Base-by-base conservation (phyloP, 75 land plant species). In the Cryptomeria japonica region DNA sequence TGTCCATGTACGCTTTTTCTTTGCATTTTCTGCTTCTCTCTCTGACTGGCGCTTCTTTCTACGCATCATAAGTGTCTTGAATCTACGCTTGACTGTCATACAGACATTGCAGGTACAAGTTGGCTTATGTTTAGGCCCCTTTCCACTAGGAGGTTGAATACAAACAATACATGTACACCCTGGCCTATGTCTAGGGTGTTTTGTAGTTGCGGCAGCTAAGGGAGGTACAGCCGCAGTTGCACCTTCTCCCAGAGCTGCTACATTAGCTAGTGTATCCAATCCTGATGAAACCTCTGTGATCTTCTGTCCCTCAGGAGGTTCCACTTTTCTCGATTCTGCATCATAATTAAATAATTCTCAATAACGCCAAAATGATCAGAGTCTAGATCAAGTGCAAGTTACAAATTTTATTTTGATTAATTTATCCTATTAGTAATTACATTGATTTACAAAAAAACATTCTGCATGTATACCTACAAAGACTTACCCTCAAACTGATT, bases 121-220 rank as follows among this genome's bases (percentile, higher is more conserved):
- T 15, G 92, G 92, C 86, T 95, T 94, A 92, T 96, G 98, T 88
- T 96, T 96, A 18, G 95, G 96, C 39, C 97, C 98, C 87, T 97
- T 95, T 22, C 99, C 99, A 90, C 97, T 96, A 28, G 99, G 98
- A 31, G 99, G 97, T 84, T 97, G 99, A 72, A 97, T 96, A 87
- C 99, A 97, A 34, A 97, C 97, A 86, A 97, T 97, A 91, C 99
- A 97, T 28, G 94, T 92, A 85, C 99, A 97, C 31, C 98, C 98
- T 44, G 95, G 94, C 31, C 96, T 90, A 89, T 97, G 99, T 9
- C 98, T 92, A 14, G 99, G 98, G 58, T 97, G 99, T 89, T 92
- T 96, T 55, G 97, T 95, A 8, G 96, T 97, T 80, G 95, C 89
- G 49, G 95, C 93, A 46, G 88, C 64, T 39, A 95, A 89, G 76